Base-by-base conservation (phyloP, 2,329 filamentous ascomycete species). In the Bipolaris bicolor region DNA sequence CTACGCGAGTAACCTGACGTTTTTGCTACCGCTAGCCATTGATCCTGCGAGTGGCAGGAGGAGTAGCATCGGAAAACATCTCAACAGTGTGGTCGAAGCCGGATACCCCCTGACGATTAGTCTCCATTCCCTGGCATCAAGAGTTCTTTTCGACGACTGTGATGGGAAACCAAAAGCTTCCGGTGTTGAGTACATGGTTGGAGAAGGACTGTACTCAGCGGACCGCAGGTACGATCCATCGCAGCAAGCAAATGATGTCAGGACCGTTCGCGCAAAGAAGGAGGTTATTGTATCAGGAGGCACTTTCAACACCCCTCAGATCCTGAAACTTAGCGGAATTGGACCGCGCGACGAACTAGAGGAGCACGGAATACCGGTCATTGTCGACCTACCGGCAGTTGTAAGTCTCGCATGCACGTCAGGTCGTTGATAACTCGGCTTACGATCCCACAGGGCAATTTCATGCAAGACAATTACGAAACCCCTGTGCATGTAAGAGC, bases 251-350 rank as follows among this genome's bases (percentile, higher is more conserved):
- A 48, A 75, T 9, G 33, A 47, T 3, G 62, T 44, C 1, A 51
- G 49, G 16, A 60, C 54, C 0, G 66, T 61, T 3, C 50, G 39
- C 7, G 67, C 68, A 1, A 61, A 44, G 18, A 66, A 65, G 11
- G 69, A 72, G 46, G 67, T 72, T 15, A 70, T 72, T 13, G 11
- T 70, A 2, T 58, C 65, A 11, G 65, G 58, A 3, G 86, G 86
- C 3, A 81, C 84, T 1, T 88, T 84, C 71, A 85, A 88, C 69
- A 82, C 82, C 1, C 85, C 86, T 2, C 86, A 89, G 71, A 71
- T 90, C 3, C 82, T 90, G 4, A 84, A 86, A 75, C 81, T 88
- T 0, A 84, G 80, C 51, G 87, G 87, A 5, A 81, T 89, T 29
- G 86, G 87, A 0, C 84, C 85, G 0, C 64, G 71, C 2, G 67